Conservation (phyloP, 257 asterid genomes). For the Gentiana straminea region DNA sequence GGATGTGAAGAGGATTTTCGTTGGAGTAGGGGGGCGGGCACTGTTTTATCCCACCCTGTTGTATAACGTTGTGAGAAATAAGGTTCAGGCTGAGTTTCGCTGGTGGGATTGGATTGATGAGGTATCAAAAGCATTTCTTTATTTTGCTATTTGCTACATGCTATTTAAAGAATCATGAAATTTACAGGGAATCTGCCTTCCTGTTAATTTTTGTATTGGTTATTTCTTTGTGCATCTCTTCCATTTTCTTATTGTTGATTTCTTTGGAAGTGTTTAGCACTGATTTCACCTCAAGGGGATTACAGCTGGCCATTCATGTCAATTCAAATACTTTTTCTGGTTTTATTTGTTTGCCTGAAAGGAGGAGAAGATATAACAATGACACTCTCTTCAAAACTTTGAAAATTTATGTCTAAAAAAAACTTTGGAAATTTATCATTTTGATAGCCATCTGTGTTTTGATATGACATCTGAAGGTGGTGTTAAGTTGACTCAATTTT, state of each 20-base stretch:
- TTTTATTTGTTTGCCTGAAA: not conserved
- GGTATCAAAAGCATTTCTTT: conserved; percentile 16
- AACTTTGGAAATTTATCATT: no score
- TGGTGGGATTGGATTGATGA: conserved; percentile 70
- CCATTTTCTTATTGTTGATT: no score
- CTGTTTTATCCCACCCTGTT: conserved; percentile 47
- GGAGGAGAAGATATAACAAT: not conserved
- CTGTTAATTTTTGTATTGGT: not conserved
- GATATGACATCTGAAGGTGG: no score
- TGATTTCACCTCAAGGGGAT: no score
- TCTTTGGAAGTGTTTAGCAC: no score
- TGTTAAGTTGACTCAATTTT: no score
- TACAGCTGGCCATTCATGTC: not conserved
- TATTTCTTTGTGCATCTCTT: not conserved
- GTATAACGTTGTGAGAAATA: conserved; percentile 47
- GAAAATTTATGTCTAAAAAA: no score
- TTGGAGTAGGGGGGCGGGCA: conserved; percentile 43
- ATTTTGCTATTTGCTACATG: not conserved
- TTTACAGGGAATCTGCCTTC: no score
- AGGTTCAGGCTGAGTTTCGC: conserved; percentile 38
- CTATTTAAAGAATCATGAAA: not conserved
- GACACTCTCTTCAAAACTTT: no score
- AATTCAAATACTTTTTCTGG: not conserved
- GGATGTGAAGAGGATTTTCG: conserved; percentile 31
- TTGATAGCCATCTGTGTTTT: no score